Base-by-base conservation (phyloP, 768 basidiomycete species). In the Serendipita indica region DNA sequence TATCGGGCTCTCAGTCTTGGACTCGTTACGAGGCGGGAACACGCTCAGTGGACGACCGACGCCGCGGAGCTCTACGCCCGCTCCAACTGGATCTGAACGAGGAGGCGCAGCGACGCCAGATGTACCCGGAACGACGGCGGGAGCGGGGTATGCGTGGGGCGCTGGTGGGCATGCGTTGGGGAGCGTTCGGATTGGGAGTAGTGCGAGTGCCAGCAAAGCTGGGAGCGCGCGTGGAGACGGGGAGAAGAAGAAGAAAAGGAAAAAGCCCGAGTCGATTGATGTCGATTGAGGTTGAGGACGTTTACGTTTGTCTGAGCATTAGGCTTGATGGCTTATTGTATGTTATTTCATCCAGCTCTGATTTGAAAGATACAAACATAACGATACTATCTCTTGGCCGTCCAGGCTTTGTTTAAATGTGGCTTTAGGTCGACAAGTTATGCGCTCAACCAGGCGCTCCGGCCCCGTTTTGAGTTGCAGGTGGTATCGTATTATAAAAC, bases 41-140 rank as follows among this genome's bases (percentile, higher is more conserved):
- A 79, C 79, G 0, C 75, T 92, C 2, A 79, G 73, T 30, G 83
- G 84, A 2, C 75, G 82, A 20, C 62, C 74, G 4, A 66, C 63
- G 46, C 64, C 66, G 5, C 63, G 64, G 12, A 56, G 66, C 41
- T 60, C 67, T 28, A 57, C 70, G 22, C 61, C 69, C 1, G 68
- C 75, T 66, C 12, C 75, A 73, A 61, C 77, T 77, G 39, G 81
- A 81, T 64, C 80, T 75, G 62, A 83, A 80, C 65, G 76, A 71
- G 57, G 75, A 72, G 63, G 71, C 71, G 33, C 67, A 74, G 12
- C 46, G 70, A 37, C 60, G 64, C 3, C 68, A 69, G 49, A 65
- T 71, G 22, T 72, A 71, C 60, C 64, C 72, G 71, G 73, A 64
- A 65, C 76, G 61, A 67, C 69, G 59, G 54, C 61, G 60, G n/a